phyloP scores from a whole-genome alignment of 129 eudicot genomes.

The Artemisia tridentata region DNA sequence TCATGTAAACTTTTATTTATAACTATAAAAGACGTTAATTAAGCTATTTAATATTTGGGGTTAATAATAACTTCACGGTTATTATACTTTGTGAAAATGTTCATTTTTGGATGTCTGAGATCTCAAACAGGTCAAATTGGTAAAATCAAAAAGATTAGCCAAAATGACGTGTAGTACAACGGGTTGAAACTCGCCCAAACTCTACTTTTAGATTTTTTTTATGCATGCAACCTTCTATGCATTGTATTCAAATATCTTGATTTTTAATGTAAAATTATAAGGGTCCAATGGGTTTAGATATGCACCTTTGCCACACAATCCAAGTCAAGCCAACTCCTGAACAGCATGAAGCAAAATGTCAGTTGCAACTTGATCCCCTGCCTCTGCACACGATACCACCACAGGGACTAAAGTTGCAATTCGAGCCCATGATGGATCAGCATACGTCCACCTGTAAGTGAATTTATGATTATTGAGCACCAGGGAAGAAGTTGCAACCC shows the following conservation, averaged over 20 bases:
- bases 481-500: too few species aligned
- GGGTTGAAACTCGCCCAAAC: too few species aligned
- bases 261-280: not conserved
- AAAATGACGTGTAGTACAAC: too few species aligned
- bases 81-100: too few species aligned
- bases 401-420: conserved; percentile 83
- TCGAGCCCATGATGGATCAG: conserved; percentile 96
- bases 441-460: conserved; percentile 82
- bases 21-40: not conserved
- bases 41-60: too few species aligned
- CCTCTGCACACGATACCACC: conserved; percentile 85
- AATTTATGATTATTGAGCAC: conserved; percentile 1
- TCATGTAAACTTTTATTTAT: not conserved
- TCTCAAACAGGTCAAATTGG: too few species aligned
- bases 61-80: too few species aligned
- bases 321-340: conserved; percentile 79
- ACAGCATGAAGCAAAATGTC: conserved; percentile 75
- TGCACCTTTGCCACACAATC: conserved; percentile 79
- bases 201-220: too few species aligned
- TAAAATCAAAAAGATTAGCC: too few species aligned
- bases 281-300: not conserved
- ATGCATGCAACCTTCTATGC: too few species aligned
- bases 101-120: too few species aligned
- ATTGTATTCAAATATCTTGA: not conserved
- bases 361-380: conserved; percentile 82